Conservation (phyloP, 176 grass and related monocot species). For the Juncus effusus region DNA sequence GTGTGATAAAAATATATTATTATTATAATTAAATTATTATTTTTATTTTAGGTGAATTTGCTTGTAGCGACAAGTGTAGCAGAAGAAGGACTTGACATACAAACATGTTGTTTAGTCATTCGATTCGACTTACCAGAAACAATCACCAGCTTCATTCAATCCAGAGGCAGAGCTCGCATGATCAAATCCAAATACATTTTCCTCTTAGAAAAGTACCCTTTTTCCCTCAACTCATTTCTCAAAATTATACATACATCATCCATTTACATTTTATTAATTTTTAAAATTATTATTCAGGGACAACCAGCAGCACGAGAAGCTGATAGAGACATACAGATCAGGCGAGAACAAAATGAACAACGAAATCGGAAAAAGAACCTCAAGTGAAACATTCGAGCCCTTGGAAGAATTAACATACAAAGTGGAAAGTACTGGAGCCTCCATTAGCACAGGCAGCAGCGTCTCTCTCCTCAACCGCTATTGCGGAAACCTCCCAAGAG, state of each 20-base stretch:
- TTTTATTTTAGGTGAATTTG: conserved; percentile 70
- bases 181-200: conserved; percentile 72
- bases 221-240: neutral
- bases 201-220: conserved; percentile 75
- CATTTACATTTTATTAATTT: too few relatives aligned
- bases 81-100: conserved; percentile 98
- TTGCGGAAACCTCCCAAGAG: conserved; percentile 78
- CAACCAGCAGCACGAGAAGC: conserved; percentile 62
- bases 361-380: conserved; percentile 53
- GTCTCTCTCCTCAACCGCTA: conserved; percentile 81
- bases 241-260: neutral
- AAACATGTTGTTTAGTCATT: conserved; percentile 91
- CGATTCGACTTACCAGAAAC: conserved; percentile 97
- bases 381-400: conserved; percentile 69
- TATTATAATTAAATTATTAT: neutral
- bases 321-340: conserved; percentile 59
- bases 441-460: conserved; percentile 78
- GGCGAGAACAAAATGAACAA: conserved; percentile 76
- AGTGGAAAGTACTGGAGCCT: conserved; percentile 71
- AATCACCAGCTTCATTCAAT: conserved; percentile 87
- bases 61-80: conserved; percentile 91
- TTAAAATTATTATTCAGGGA: conserved; percentile 43
- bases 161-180: conserved; percentile 87
- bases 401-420: conserved; percentile 64
- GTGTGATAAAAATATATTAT: conserved; percentile 12